Percentiles rank a stretch among this genome's conserved stretches.
Evolutionary conservation across 305 asterid species (phyloP).

Genomic region (Solanum aculeatissimum): DNA sequence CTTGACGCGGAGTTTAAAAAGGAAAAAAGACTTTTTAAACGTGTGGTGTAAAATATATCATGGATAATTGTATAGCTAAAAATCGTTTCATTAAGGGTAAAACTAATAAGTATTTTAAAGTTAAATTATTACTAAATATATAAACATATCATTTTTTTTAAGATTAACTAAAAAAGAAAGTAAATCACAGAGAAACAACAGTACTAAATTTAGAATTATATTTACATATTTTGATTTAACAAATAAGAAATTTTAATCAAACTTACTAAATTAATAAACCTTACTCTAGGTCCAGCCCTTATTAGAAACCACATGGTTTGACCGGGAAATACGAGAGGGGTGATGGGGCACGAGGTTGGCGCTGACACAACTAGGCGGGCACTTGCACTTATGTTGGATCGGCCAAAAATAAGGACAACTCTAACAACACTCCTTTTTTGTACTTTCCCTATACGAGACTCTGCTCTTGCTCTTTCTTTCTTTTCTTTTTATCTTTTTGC

Average conservation of each 20-base stretch:
- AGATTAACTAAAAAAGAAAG: too few species aligned
- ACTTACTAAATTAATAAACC: not conserved
- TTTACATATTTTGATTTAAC: too few species aligned
- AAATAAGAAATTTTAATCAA: not conserved
- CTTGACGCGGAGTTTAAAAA: too few species aligned
- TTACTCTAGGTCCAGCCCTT: not conserved
- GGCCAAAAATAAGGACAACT: not conserved
- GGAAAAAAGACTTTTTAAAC: too few species aligned
- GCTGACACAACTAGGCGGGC: not conserved
- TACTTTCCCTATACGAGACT: not conserved
- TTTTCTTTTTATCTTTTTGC: not conserved
- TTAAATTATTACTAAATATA: too few species aligned
- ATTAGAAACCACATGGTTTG: not conserved
- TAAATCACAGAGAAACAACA: too few species aligned
- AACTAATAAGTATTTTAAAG: too few species aligned
- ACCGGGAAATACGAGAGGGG: not conserved
- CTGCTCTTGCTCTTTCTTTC: not conserved
- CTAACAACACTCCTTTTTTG: not conserved
- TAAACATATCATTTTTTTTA: too few species aligned
- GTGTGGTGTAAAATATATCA: too few species aligned
- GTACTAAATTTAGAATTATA: too few species aligned
- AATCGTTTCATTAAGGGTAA: too few species aligned
- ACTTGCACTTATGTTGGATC: not conserved
- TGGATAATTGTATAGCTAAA: too few species aligned
- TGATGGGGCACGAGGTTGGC: not conserved